Percentiles rank a stretch among this genome's conserved stretches.
Conservation (phyloP, 352 stramenopile species). For the Phytophthora pluvialis region DNA sequence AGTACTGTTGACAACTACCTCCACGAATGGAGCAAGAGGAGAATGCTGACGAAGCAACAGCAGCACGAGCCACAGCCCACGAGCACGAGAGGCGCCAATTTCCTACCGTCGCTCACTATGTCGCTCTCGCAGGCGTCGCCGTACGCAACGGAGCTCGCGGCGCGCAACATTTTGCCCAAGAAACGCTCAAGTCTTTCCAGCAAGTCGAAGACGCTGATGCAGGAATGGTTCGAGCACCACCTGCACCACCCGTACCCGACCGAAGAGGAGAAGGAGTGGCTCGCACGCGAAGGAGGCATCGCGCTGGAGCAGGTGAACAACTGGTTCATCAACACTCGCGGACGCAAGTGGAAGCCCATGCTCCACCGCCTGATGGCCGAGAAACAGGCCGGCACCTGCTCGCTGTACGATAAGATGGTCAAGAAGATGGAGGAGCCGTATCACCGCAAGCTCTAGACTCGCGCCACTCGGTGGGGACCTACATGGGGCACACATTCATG, state of each 20-base stretch:
- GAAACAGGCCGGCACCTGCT: constrained; percentile 63
- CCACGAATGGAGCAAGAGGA: constrained; percentile 45
- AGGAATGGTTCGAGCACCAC: constrained; percentile 85
- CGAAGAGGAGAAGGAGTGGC: constrained; percentile 82
- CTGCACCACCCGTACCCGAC: constrained; percentile 87
- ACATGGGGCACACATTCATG: too few relatives aligned
- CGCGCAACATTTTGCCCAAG: constrained; percentile 50
- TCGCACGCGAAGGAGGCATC: constrained; percentile 69
- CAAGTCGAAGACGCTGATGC: constrained; percentile 73
- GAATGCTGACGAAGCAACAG: constrained; percentile 31
- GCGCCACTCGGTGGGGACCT: too few relatives aligned
- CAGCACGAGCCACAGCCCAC: neutral
- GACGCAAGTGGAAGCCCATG: constrained; percentile 89
- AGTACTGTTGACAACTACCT: constrained; percentile 7
- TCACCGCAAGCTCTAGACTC: constrained; percentile 43
- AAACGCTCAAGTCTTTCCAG: constrained; percentile 82
- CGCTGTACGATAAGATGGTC: constrained; percentile 79
- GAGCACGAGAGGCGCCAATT: neutral
- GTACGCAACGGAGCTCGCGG: constrained; percentile 46
- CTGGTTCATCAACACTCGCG: constrained; percentile 90
- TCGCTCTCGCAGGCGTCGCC: constrained; percentile 35
- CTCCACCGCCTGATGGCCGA: constrained; percentile 72
- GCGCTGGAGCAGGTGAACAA: constrained; percentile 90
- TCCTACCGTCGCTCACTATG: constrained; percentile 21
- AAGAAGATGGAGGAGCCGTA: constrained; percentile 84